phyloP scores from a whole-genome alignment of 257 asterid species.

The Petunia secreta region DNA sequence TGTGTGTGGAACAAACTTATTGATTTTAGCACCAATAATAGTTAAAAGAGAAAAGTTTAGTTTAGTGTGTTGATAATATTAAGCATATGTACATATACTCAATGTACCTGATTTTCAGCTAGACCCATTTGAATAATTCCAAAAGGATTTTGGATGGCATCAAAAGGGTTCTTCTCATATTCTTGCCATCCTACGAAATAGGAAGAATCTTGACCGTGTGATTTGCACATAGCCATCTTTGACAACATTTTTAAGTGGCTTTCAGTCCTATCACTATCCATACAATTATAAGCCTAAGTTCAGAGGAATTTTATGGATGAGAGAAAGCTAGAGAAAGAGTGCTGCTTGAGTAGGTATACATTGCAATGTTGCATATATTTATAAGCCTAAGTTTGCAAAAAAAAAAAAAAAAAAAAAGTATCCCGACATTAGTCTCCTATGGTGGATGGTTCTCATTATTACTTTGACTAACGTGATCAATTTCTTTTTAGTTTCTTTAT shows the following conservation, averaged over 20 bases:
- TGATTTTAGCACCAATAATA: background rate
- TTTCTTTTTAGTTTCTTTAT: conserved; percentile 4
- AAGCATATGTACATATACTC: background rate
- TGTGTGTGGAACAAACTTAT: background rate
- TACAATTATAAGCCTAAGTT: background rate
- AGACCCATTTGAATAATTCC: conserved; percentile 53
- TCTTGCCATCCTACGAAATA: conserved; percentile 43
- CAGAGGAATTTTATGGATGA: background rate
- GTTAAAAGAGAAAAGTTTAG: too few relatives aligned
- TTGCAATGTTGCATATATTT: conserved; percentile 24
- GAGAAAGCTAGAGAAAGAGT: background rate
- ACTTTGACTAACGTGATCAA: conserved; percentile 32
- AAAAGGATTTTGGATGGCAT: conserved; percentile 37
- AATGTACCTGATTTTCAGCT: conserved; percentile 45
- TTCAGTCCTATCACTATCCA: background rate
- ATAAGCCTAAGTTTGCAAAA: conserved; percentile 26
- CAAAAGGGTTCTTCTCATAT: conserved; percentile 43
- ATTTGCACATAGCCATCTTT: conserved; percentile 41
- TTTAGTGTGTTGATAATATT: background rate
- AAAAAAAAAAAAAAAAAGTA: background rate
- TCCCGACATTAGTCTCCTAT: background rate
- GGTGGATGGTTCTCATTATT: conserved; percentile 36
- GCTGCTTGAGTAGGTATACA: conserved; percentile 24
- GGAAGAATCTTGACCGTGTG: conserved; percentile 47
- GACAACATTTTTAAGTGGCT: conserved; percentile 37